Conservation (phyloP, 768 basidiomycete genomes). For the Calvatia gigantea region DNA sequence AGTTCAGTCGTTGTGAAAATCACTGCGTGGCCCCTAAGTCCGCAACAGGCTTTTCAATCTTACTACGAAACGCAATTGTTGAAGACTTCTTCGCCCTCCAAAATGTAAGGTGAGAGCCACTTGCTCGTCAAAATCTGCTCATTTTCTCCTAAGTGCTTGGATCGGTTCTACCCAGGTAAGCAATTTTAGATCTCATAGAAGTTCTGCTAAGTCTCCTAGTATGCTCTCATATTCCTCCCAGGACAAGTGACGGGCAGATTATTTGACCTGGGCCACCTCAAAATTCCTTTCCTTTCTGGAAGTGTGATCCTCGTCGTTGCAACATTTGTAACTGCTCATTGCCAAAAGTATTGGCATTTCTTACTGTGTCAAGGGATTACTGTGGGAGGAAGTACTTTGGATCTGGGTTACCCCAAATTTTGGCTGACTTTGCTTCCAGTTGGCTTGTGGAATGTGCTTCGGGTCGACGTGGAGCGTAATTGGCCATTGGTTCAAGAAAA, state of each 20-base stretch:
- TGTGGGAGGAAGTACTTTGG: constrained; percentile 37
- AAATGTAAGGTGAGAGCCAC: constrained; percentile 40
- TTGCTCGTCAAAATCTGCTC: neutral
- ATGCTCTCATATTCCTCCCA: constrained; percentile 46
- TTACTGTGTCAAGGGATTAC: constrained; percentile 60
- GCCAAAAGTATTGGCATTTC: constrained; percentile 63
- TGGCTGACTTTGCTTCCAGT: neutral
- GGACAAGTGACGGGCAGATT: constrained; percentile 51
- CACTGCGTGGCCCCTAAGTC: neutral
- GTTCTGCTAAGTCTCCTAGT: constrained; percentile 26
- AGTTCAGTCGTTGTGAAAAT: constrained; percentile 21
- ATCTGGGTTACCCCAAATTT: neutral
- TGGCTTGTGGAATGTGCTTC: constrained; percentile 31
- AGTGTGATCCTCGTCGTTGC: constrained; percentile 39
- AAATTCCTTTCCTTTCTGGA: constrained; percentile 38
- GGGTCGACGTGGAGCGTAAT: constrained; percentile 47
- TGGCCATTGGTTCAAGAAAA: constrained; percentile 64
- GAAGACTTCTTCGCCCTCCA: constrained; percentile 39
- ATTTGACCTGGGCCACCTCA: constrained; percentile 61
- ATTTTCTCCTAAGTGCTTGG: constrained; percentile 24
- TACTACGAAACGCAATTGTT: constrained; percentile 52
- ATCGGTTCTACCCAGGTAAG: constrained; percentile 27
- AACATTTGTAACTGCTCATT: constrained; percentile 54
- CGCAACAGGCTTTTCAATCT: constrained; percentile 57
- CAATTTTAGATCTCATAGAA: neutral